These are phyloP conservation scores for Diplodia sapinea DNA, from an alignment of 2,329 filamentous ascomycete species.

Conservation along the genomic window DNA sequence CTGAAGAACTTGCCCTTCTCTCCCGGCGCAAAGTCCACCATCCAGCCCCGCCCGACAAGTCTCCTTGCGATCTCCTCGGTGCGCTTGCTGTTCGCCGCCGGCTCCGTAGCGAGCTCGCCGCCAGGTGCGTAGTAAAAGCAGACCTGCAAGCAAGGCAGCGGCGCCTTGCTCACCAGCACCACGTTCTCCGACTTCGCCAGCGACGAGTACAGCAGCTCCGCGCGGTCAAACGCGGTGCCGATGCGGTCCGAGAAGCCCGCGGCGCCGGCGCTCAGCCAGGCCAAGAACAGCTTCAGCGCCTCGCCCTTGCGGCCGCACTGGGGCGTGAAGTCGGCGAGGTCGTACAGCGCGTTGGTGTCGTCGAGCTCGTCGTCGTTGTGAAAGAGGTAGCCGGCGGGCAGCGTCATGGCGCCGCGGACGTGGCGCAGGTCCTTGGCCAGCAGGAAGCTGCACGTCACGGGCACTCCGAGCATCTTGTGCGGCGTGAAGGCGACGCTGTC, in stretches of 20 bases:
- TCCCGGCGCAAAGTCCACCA: slow-evolving; percentile 71
- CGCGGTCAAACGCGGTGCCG: slow-evolving; percentile 74
- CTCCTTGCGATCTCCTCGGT: slow-evolving; percentile 62
- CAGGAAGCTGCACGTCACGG: slow-evolving; percentile 88
- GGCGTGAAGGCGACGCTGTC: slow-evolving; percentile 88
- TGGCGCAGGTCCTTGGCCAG: slow-evolving; percentile 75
- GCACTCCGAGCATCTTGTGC: slow-evolving; percentile 96
- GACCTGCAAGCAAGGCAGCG: slow-evolving; percentile 88
- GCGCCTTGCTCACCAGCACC: slow-evolving; percentile 69
- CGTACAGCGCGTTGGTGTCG: slow-evolving; percentile 67
- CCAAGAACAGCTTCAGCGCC: slow-evolving; percentile 82
- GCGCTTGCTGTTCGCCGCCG: slow-evolving; percentile 58
- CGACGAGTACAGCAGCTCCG: slow-evolving; percentile 68
- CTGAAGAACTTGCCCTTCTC: slow-evolving; percentile 69
- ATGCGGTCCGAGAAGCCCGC: slow-evolving; percentile 68
- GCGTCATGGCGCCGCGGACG: slow-evolving; percentile 84
- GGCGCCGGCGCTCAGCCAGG: slow-evolving; percentile 88
- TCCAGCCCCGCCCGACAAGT: slow-evolving; percentile 67
- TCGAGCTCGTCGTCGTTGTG: slow-evolving; percentile 49
- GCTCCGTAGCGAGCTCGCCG: slow-evolving; percentile 55
- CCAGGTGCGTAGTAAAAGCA: slow-evolving; percentile 85
- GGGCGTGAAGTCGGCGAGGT: slow-evolving; percentile 88
- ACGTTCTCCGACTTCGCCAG: slow-evolving; percentile 66
- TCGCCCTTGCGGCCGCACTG: slow-evolving; percentile 91
- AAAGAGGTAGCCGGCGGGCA: slow-evolving; percentile 78